phyloP scores from a whole-genome alignment of 2,329 filamentous ascomycete species.

The Huntiella savannae region DNA sequence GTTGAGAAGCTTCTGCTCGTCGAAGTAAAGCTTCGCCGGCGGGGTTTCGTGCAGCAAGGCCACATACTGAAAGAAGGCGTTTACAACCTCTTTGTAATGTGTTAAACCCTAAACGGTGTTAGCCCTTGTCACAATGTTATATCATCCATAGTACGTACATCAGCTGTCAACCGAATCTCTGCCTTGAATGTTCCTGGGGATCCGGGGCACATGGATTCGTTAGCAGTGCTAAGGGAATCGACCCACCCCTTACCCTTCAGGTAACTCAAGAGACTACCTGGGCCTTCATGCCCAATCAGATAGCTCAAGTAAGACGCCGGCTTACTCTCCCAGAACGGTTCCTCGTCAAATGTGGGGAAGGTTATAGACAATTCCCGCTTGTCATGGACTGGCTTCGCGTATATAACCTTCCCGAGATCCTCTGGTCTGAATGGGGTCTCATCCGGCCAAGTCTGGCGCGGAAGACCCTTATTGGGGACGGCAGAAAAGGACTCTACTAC shows the following conservation, averaged over 20 bases:
- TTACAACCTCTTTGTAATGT: conserved; percentile 64
- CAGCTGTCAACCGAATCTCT: conserved; percentile 62
- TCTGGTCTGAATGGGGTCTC: conserved; percentile 30
- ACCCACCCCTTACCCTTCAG: conserved; percentile 83
- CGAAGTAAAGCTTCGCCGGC: conserved; percentile 82
- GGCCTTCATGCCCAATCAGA: conserved; percentile 79
- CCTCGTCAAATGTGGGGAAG: conserved; percentile 75
- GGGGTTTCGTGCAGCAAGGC: conserved; percentile 62
- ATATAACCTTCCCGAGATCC: conserved; percentile 48
- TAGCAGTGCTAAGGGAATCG: conserved; percentile 61
- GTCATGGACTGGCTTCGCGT: conserved; percentile 85
- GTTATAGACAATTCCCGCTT: conserved; percentile 58
- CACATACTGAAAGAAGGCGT: conserved; percentile 80
- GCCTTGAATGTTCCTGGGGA: conserved; percentile 60
- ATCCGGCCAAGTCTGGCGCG: conserved; percentile 35
- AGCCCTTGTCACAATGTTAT: neutral
- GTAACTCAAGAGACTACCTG: conserved; percentile 77
- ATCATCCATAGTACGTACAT: conserved; percentile 28
- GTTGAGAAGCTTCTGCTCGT: conserved; percentile 75
- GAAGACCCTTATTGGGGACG: conserved; percentile 64
- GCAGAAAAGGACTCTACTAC: conserved; percentile 64
- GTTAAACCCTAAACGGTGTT: conserved; percentile 37
- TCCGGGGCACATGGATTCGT: conserved; percentile 58
- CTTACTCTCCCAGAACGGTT: conserved; percentile 57
- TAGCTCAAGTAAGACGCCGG: conserved; percentile 77